Evolutionary conservation across 805 yeast species (phyloP), one percentile per base, ranked within the genome.

Genomic region (Yarrowia alimentaria): DNA sequence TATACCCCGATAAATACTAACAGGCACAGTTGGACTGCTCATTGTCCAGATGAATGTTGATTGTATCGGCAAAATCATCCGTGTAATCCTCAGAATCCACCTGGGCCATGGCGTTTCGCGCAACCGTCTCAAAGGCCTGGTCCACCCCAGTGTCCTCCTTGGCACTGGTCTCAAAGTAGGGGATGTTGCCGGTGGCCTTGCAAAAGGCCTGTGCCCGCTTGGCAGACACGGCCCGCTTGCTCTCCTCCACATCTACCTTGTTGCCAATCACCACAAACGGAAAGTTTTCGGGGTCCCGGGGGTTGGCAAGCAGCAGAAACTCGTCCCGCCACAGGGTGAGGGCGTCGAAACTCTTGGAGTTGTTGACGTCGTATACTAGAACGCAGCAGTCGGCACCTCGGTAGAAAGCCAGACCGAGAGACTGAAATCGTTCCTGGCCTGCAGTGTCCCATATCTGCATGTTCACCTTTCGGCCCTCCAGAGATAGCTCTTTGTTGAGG

Each of bases 301-400:
- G 94, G 64, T 89, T 89, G 34, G 95, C 93, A 68, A 93, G 98
- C 52, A 93, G 80, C 55, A 91, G 72, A 64, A 91, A 91, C 70
- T 91, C 98, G 68, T 93, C 98, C 63, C 90, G 82, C 98, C 98
- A 91, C 52, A 85, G 77, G 47, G 85, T 81, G 55, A 93, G 74
- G 60, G 84, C 83, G 65, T 91, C 96, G 68, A 91, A 87, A 5
- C 95, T 85, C 69, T 91, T 90, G 55, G 86, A 83, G 69, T 93
- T 93, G 56, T 96, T 91, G 43, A 93, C 98, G 64, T 91, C 99
- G 65, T 85, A 91, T 58, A 93, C 95, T 54, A 91, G 75, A 8
- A 91, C 96, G 70, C 98, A 93, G 69, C 98, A 93, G 68, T 93
- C 98, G 1, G 98, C 96, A 28, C 98, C 98, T 61, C 99, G 76